Percentiles rank a stretch among this genome's conserved stretches.
Conservation (phyloP, 345 rosid genomes). For the Mercurialis annua region DNA sequence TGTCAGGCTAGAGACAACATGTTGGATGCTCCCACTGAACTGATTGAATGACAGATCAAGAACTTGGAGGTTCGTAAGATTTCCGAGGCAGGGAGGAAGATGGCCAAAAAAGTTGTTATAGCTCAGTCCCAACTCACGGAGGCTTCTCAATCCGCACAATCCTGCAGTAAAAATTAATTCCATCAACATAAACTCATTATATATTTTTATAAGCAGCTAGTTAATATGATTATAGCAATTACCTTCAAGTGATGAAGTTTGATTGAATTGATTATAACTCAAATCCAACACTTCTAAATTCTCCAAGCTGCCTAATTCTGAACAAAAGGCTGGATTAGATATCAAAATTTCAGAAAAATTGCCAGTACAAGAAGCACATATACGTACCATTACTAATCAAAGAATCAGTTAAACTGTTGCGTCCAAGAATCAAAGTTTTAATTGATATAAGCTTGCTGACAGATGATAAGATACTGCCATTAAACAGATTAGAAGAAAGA, state of each 20-base stretch:
- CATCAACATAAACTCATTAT: too few species aligned
- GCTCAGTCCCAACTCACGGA: not conserved
- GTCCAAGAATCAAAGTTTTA: constrained; percentile 5
- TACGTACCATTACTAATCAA: constrained; percentile 2
- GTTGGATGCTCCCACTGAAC: constrained; percentile 1
- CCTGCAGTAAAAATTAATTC: not conserved
- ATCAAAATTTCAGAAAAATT: not conserved
- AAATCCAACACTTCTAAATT: constrained; percentile 13
- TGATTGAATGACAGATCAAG: constrained; percentile 10
- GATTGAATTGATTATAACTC: not conserved
- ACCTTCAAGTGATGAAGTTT: not conserved
- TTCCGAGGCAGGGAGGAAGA: constrained; percentile 8
- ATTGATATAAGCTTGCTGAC: constrained; percentile 2
- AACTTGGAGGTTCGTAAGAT: constrained; percentile 2
- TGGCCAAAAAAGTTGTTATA: not conserved
- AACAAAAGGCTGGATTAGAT: not conserved
- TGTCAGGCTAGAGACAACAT: not conserved
- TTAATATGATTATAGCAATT: not conserved
- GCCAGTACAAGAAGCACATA: not conserved
- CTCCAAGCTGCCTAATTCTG: constrained; percentile 9
- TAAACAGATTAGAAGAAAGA: not conserved
- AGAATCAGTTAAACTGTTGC: not conserved
- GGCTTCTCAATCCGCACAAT: not conserved
- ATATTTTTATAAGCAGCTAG: not conserved
- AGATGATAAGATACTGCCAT: not conserved